Base-by-base conservation (phyloP, 1,139 yeast species). In the Yamadazyma blattariae region DNA sequence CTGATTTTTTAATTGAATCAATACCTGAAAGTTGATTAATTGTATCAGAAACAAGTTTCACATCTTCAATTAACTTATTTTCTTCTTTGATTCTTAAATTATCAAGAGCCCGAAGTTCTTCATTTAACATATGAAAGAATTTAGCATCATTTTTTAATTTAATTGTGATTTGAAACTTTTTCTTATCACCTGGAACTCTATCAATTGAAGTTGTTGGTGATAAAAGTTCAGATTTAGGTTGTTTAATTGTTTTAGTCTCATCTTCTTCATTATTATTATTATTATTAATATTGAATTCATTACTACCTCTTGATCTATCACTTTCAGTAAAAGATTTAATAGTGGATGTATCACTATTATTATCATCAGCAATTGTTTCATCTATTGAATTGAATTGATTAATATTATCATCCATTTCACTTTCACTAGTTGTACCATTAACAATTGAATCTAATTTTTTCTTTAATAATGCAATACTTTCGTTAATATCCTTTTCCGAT, bases 101-200 rank as follows among this genome's bases (percentile, higher is more conserved):
- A 42, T 77, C 79, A 30, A 81, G 63, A 26, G 54, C 68, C 27
- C 70, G 68, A 32, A 83, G 59, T 51, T 79, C 87, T 27, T 67
- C 66, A 32, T 79, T 74, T 34, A 80, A 63, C 67, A 78, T 73
- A 34, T 64, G 65, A 51, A 82, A 80, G 51, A 83, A 82, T 41
- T 71, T 71, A 19, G 64, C 47, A 49, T 71, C 77, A 0, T 73
- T 61, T 40, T 67, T 65, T 24, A 71, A 54, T 46, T 59, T 57
- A 24, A 71, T 64, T 32, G 54, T 54, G 17, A 70, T 60, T 41
- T 67, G 71, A 36, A 51, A 56, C 20, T 45, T 45, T 32, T 32
- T 35, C 25, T 23, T 16, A 10, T 12, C 22, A 4, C 36, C 37
- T 24, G 27, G 29, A 14, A 38, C 32, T 29, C 27, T 30, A 16